Base-by-base conservation (phyloP, 2,329 filamentous ascomycete genomes). In the Hypoxylon sp. region DNA sequence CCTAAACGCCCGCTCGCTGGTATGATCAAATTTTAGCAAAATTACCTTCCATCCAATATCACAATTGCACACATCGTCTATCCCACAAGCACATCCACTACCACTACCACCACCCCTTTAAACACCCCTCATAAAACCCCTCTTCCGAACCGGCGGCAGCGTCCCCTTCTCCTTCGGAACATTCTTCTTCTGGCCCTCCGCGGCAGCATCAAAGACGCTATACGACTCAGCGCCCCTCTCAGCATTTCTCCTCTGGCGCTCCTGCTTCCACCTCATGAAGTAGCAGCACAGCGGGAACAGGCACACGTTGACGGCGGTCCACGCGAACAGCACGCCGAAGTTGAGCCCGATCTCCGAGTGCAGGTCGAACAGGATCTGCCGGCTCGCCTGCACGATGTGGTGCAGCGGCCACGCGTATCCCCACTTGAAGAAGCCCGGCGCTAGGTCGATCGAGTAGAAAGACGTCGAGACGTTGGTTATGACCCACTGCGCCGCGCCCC, bases 341-440 rank as follows among this genome's bases (percentile, higher is more conserved):
- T 91, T 86, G 2, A 90, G 75, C 0, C 87, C 88, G 54, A 91
- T 86, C 13, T 83, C 76, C 0, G 85, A 87, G 67, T 88, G 85
- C 5, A 87, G 78, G 60, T 87, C 88, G 68, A 91, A 91, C 11
- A 91, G 69, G 31, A 91, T 85, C n/a, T 85, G 86, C 3, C 88
- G 81, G 26, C 84, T 84, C 0, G 82, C 89, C 73, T 89, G 83
- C 31, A 91, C 88, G 39, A 91, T 83, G 42, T 87, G 85, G 75
- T 90, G 86, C 60, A 91, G 77, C 8, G 89, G 89, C 86, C 88
- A 89, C 0, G 85, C 88, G 74, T 89, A 89, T 0, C 87, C 88
- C 86, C 87, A 91, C 2, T 78, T 75, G 74, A 88, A 92, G 73
- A 91, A 91, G 0, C 77, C 79, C 0, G 87, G 85, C 1, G 86